These are phyloP conservation scores for Tetramitus jugosus DNA, from an alignment of 208 protist genomes.

Conservation along the genomic window DNA sequence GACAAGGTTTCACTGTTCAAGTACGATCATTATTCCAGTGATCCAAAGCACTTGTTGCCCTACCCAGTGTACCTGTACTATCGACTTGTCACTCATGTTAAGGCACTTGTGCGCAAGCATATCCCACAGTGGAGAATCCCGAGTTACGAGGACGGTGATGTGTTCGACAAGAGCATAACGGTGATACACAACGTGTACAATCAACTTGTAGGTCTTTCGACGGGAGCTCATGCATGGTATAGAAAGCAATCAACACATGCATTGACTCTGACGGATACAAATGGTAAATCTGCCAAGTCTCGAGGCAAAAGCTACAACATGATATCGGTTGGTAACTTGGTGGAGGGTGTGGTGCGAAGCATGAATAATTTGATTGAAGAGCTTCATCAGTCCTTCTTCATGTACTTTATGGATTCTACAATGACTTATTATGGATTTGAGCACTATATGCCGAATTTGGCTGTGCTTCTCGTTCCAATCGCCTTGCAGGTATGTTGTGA, in stretches of 20 bases:
- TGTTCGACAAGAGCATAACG: neutral
- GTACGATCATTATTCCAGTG: neutral
- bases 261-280: conserved; percentile 1
- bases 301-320: neutral
- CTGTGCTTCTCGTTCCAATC: neutral
- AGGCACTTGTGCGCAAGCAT: neutral
- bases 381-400: conserved; percentile 18
- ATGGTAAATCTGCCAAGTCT: too few species aligned
- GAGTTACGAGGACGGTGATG: neutral
- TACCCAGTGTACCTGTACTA: neutral
- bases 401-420: neutral
- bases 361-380: conserved; percentile 25
- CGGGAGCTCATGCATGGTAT: conserved; percentile 12
- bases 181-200: neutral
- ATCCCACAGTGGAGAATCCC: neutral
- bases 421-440: conserved; percentile 18
- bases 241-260: conserved; percentile 2
- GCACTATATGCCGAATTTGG: conserved; percentile 16
- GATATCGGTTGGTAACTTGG: neutral
- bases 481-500: too few species aligned
- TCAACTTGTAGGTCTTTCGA: neutral
- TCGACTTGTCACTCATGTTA: neutral
- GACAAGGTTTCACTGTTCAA: neutral
- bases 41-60: neutral
- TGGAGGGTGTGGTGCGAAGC: conserved; percentile 5